phyloP scores from a whole-genome alignment of 2,329 filamentous ascomycete genomes.

The Microdochium bolleyi region DNA sequence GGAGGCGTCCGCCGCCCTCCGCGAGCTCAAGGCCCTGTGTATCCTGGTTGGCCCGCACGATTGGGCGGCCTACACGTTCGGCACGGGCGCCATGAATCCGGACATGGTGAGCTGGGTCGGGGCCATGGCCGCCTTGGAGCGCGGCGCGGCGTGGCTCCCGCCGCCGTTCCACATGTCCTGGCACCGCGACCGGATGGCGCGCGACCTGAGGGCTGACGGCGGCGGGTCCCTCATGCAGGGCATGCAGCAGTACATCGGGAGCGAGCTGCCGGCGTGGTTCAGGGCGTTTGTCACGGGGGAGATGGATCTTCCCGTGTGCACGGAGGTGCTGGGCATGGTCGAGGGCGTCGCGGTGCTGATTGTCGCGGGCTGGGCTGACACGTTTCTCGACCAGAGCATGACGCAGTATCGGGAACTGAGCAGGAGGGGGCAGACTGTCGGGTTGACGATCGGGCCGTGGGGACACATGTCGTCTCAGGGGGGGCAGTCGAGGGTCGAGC shows the following conservation, averaged over 20 bases:
- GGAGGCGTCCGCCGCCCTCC: background rate
- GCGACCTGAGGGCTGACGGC: background rate
- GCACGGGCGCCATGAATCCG: slow-evolving; percentile 5
- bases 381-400: slow-evolving; percentile 7
- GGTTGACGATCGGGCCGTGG: slow-evolving; percentile 10
- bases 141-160: background rate
- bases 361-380: slow-evolving; percentile 10
- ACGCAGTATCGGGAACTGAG: slow-evolving; percentile 6
- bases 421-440: slow-evolving; percentile 6
- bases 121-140: background rate
- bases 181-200: slow-evolving; percentile 1
- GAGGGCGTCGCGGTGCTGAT: slow-evolving; percentile 8
- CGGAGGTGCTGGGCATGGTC: slow-evolving; percentile 6
- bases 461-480: slow-evolving; percentile 4
- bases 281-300: slow-evolving; percentile 1
- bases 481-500: slow-evolving; percentile 1
- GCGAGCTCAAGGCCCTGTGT: background rate
- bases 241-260: background rate
- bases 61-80: slow-evolving; percentile 4
- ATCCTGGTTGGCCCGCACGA: slow-evolving; percentile 5
- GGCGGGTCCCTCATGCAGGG: slow-evolving; percentile 2
- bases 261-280: slow-evolving; percentile 2
- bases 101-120: slow-evolving; percentile 4
- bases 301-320: slow-evolving; percentile 2
- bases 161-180: slow-evolving; percentile 2